phyloP scores from a whole-genome alignment of 2,329 filamentous ascomycete genomes.

The Nigrospora oryzae region DNA sequence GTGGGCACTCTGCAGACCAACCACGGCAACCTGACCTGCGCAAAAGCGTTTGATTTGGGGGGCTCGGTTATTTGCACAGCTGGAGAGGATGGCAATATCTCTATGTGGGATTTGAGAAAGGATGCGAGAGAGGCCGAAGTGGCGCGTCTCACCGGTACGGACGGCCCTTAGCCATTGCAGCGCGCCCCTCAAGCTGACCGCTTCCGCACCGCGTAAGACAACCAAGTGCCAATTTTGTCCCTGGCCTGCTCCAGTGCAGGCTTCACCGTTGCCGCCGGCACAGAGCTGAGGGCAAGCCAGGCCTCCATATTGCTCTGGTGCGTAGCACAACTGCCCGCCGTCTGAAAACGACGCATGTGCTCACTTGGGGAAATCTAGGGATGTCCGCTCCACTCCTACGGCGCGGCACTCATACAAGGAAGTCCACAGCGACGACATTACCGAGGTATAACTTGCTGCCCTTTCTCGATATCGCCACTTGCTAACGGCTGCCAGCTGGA shows the following conservation, averaged over 20 bases:
- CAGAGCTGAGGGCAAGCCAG: constrained; percentile 58
- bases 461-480: neutral
- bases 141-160: constrained; percentile 36
- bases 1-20: constrained; percentile 37
- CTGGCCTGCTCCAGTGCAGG: constrained; percentile 51
- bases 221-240: constrained; percentile 48
- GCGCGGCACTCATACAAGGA: constrained; percentile 50
- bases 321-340: constrained; percentile 5
- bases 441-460: constrained; percentile 32
- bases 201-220: constrained; percentile 21
- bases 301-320: constrained; percentile 56
- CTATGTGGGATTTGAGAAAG: constrained; percentile 56
- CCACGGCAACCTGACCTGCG: constrained; percentile 56
- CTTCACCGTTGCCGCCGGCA: constrained; percentile 61
- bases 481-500: constrained; percentile 34
- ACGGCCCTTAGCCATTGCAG: constrained; percentile 9
- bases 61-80: constrained; percentile 56
- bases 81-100: constrained; percentile 62
- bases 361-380: constrained; percentile 30
- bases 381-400: constrained; percentile 40
- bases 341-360: too few species aligned
- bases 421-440: constrained; percentile 61
- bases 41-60: constrained; percentile 44
- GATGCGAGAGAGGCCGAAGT: constrained; percentile 28
- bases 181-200: too few species aligned